phyloP scores from a whole-genome alignment of 768 basidiomycete genomes.

The Mycena floridula region DNA sequence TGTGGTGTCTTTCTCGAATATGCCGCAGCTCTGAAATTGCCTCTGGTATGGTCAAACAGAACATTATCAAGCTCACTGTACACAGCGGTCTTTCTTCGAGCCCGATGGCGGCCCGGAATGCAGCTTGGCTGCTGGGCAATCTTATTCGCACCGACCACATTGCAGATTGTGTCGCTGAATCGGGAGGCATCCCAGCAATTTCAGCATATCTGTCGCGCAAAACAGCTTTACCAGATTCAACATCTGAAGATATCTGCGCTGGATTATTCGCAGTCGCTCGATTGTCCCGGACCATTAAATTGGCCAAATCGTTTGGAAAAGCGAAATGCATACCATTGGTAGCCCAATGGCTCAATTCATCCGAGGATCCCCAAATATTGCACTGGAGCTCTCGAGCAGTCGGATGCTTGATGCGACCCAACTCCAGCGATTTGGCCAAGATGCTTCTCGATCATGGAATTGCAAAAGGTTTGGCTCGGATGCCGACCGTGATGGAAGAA shows the following conservation, averaged over 20 bases:
- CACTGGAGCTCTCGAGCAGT: slow-evolving; percentile 16
- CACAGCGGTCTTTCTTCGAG: slow-evolving; percentile 14
- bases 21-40: slow-evolving; percentile 17
- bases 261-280: slow-evolving; percentile 18
- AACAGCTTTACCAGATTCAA: slow-evolving; percentile 4
- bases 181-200: slow-evolving; percentile 10
- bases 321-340: slow-evolving; percentile 15
- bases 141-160: slow-evolving; percentile 15
- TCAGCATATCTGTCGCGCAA: slow-evolving; percentile 14
- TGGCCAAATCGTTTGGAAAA: slow-evolving; percentile 16
- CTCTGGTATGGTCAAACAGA: slow-evolving; percentile 17
- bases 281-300: slow-evolving; percentile 18
- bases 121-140: slow-evolving; percentile 18
- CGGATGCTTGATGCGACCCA: slow-evolving; percentile 21
- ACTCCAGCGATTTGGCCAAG: slow-evolving; percentile 18
- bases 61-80: slow-evolving; percentile 10
- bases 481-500: slow-evolving; percentile 19
- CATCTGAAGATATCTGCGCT: slow-evolving; percentile 15
- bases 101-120: slow-evolving; percentile 10
- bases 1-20: slow-evolving; percentile 19
- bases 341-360: slow-evolving; percentile 11
- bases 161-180: slow-evolving; percentile 15
- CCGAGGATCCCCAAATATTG: slow-evolving; percentile 14
- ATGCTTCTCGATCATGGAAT: slow-evolving; percentile 17
- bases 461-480: slow-evolving; percentile 17